phyloP scores from a whole-genome alignment of 2,329 filamentous ascomycete genomes.

The Dryadomyces quercivorus region DNA sequence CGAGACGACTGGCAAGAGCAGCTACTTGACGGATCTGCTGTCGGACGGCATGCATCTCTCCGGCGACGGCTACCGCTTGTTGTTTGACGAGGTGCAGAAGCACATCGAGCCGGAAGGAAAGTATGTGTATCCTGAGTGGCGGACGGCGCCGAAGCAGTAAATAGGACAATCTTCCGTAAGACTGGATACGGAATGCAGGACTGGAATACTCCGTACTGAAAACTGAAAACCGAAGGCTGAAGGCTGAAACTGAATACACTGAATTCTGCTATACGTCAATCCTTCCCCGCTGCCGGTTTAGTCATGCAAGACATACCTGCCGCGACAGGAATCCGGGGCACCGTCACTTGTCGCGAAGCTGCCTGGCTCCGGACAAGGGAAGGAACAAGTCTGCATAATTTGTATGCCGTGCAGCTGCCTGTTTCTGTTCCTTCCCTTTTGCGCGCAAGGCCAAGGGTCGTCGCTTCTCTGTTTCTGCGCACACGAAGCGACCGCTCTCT shows the following conservation, averaged over 20 bases:
- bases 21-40: conserved; percentile 38
- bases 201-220: too few species aligned
- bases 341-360: not conserved
- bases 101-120: conserved; percentile 31
- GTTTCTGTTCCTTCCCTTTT: not conserved
- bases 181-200: too few species aligned
- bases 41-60: conserved; percentile 47
- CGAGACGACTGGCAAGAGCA: conserved; percentile 34
- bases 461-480: not conserved
- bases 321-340: not conserved
- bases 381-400: not conserved
- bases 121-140: conserved; percentile 36
- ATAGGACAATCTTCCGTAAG: too few species aligned
- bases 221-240: too few species aligned
- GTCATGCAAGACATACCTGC: not conserved
- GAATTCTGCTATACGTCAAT: not conserved
- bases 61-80: conserved; percentile 38
- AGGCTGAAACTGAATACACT: too few species aligned
- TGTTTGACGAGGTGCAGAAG: conserved; percentile 35
- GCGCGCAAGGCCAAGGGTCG: not conserved
- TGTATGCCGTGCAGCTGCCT: not conserved
- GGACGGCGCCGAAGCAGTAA: conserved; percentile 14
- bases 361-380: not conserved
- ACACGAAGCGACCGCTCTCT: not conserved
- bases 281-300: not conserved